phyloP scores from a whole-genome alignment of 2,329 filamentous ascomycete species.

The Hypomyces perniciosus region DNA sequence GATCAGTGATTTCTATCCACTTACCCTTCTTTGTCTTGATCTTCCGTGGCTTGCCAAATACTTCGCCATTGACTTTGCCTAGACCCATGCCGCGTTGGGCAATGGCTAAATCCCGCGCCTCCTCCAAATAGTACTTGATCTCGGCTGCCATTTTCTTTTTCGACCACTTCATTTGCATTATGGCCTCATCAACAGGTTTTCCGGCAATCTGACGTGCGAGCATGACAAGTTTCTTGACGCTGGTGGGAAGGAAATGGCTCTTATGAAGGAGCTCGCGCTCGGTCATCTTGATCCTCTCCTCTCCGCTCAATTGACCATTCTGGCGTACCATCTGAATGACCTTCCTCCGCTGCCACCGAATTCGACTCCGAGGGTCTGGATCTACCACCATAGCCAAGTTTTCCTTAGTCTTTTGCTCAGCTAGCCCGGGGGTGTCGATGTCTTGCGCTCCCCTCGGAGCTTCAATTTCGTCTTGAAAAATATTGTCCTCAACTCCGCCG shows the following conservation, averaged over 20 bases:
- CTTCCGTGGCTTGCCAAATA: slow-evolving; percentile 35
- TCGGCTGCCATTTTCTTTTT: slow-evolving; percentile 88
- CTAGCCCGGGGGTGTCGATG: slow-evolving; percentile 22
- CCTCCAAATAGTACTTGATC: slow-evolving; percentile 70
- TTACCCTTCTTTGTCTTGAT: slow-evolving; percentile 72
- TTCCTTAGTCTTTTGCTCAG: slow-evolving; percentile 35
- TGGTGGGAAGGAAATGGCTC: slow-evolving; percentile 73
- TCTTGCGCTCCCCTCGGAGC: slow-evolving; percentile 22
- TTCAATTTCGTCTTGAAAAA: slow-evolving; percentile 56
- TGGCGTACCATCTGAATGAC: slow-evolving; percentile 68
- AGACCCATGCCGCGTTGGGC: slow-evolving; percentile 82
- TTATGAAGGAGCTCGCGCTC: slow-evolving; percentile 52
- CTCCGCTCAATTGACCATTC: slow-evolving; percentile 47
- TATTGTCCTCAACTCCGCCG: slow-evolving; percentile 46
- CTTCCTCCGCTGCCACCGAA: slow-evolving; percentile 77
- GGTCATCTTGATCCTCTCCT: slow-evolving; percentile 60
- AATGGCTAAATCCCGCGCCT: slow-evolving; percentile 75
- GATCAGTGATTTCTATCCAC: slow-evolving; percentile 64
- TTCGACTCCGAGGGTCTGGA: slow-evolving; percentile 65
- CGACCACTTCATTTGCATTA: slow-evolving; percentile 90
- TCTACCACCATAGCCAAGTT: slow-evolving; percentile 62
- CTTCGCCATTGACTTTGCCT: slow-evolving; percentile 36
- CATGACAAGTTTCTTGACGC: slow-evolving; percentile 83
- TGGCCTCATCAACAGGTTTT: slow-evolving; percentile 90
- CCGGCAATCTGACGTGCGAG: slow-evolving; percentile 84